phyloP scores from a whole-genome alignment of 2,329 filamentous ascomycete species.

The Ophiocordyceps robertsii region DNA sequence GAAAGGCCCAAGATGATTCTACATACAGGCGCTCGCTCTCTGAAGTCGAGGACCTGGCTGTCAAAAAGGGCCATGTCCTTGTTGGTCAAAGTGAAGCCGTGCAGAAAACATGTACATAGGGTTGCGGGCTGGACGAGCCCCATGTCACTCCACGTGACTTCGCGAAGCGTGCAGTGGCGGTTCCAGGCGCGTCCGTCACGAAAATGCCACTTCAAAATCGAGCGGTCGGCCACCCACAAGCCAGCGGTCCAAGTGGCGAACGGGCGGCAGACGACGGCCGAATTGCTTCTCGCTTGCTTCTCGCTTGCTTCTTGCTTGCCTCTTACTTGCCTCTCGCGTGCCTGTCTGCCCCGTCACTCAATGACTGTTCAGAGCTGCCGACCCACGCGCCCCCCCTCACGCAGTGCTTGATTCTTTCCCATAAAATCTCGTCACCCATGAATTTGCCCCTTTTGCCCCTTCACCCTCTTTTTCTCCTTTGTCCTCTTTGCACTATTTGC shows the following conservation, averaged over 20 bases:
- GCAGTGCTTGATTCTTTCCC: slow-evolving; percentile 2
- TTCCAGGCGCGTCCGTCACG: slow-evolving; percentile 5
- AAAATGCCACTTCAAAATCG: slow-evolving; percentile 1
- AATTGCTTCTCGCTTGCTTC: too few species aligned
- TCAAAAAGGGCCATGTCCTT: too few species aligned
- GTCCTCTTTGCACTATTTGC: too few species aligned
- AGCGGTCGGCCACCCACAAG: neutral
- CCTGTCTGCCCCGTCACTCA: too few species aligned
- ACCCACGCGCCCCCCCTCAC: neutral
- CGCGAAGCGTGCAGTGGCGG: slow-evolving; percentile 6
- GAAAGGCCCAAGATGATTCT: too few species aligned
- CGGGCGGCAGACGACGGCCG: neutral
- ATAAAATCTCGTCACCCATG: neutral
- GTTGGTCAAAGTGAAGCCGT: neutral
- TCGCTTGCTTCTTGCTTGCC: too few species aligned
- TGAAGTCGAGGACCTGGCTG: too few species aligned
- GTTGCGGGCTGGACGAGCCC: neutral
- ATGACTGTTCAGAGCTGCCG: too few species aligned
- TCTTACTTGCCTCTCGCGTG: too few species aligned
- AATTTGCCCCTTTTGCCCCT: slow-evolving; percentile 1
- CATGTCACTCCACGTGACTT: slow-evolving; percentile 10
- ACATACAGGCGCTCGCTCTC: too few species aligned
- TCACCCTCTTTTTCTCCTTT: too few species aligned
- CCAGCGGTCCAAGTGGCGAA: neutral
- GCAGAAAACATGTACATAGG: neutral